A percentile compares a stretch with the other conserved stretches of the same genome.
Evolutionary conservation across 176 grass and related monocot genomes (phyloP).

Genomic region (Carex parvula): DNA sequence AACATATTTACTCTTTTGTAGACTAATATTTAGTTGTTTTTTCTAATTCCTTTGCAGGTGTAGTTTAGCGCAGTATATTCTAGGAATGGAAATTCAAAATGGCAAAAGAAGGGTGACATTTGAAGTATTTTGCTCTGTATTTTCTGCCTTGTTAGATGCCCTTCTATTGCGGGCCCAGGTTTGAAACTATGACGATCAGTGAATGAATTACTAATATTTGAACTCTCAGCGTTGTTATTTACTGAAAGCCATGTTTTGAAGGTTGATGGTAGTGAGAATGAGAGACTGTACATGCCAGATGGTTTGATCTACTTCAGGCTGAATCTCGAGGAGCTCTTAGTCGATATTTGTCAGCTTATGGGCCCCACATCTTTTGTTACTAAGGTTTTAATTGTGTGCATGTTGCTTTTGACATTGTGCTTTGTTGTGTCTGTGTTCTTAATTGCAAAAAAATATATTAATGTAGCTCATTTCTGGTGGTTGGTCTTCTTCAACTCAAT

Average conservation of each 20-base stretch:
- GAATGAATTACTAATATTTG: neutral
- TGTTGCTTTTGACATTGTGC: constrained; percentile 24
- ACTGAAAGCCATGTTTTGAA: constrained; percentile 37
- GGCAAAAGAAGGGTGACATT: constrained; percentile 45
- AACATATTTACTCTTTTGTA: constrained; percentile 20
- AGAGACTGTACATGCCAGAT: constrained; percentile 54
- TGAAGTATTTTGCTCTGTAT: constrained; percentile 68
- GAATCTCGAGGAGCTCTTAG: constrained; percentile 91
- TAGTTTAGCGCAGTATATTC: constrained; percentile 76
- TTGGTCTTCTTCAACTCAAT: constrained; percentile 54
- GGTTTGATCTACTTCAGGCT: constrained; percentile 64
- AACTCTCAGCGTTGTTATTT: constrained; percentile 17
- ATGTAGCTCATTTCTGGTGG: constrained; percentile 62
- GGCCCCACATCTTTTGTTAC: constrained; percentile 57
- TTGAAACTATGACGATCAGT: constrained; percentile 20
- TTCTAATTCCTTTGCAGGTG: constrained; percentile 52
- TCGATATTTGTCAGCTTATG: constrained; percentile 90
- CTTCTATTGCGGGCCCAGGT: constrained; percentile 84
- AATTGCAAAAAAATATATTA: constrained; percentile 22
- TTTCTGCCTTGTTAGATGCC: constrained; percentile 78
- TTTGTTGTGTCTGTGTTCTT: constrained; percentile 14
- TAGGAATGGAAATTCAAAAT: constrained; percentile 48
- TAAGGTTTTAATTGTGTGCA: constrained; percentile 37
- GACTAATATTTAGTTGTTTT: constrained; percentile 34
- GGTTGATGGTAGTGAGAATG: constrained; percentile 39